phyloP scores from a whole-genome alignment of 2,329 filamentous ascomycete species.

The Beauveria pseudobassiana region DNA sequence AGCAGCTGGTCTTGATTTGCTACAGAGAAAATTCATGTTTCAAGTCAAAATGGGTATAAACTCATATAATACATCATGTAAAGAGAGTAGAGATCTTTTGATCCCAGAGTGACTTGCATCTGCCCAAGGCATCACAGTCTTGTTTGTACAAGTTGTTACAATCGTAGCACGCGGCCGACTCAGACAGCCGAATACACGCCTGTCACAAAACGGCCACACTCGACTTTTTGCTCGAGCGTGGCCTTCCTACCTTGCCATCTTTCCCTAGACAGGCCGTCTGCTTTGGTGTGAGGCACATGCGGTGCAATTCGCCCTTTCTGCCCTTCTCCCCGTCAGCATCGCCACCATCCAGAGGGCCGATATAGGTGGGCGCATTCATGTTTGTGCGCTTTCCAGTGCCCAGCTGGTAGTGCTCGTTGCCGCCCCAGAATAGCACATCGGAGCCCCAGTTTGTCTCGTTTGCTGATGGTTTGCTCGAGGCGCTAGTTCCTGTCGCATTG shows the following conservation, averaged over 20 bases:
- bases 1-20: neutral
- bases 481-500: constrained; percentile 64
- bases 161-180: constrained; percentile 2
- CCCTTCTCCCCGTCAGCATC: constrained; percentile 51
- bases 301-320: constrained; percentile 56
- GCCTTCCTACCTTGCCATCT: constrained; percentile 55
- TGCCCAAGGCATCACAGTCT: neutral
- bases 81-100: neutral
- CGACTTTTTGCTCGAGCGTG: constrained; percentile 76
- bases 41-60: neutral
- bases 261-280: constrained; percentile 59
- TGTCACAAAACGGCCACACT: constrained; percentile 76
- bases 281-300: constrained; percentile 74
- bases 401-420: constrained; percentile 89
- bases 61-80: neutral
- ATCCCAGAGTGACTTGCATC: neutral
- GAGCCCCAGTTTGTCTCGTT: constrained; percentile 82
- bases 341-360: constrained; percentile 64
- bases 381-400: constrained; percentile 88
- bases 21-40: neutral
- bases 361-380: constrained; percentile 65
- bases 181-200: constrained; percentile 68
- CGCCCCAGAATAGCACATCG: constrained; percentile 89
- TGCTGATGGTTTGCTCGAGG: constrained; percentile 40
- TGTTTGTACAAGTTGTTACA: constrained; percentile 4